These are phyloP conservation scores for Talaromyces sp. DNA, from an alignment of 2,329 filamentous ascomycete genomes.

Conservation along the genomic window DNA sequence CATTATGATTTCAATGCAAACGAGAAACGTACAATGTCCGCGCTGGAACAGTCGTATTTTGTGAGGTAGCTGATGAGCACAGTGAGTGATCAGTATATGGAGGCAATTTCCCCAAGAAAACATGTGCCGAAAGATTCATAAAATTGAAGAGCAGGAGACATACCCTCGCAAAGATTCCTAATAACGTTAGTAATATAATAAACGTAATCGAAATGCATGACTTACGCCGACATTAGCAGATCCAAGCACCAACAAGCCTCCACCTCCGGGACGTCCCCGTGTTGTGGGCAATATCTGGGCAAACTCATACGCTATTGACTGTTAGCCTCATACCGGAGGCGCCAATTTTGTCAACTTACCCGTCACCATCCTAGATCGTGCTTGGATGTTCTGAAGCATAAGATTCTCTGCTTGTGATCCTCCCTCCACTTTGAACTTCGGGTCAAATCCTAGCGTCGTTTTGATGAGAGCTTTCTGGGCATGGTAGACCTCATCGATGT, in stretches of 20 bases:
- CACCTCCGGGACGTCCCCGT: slow-evolving; percentile 53
- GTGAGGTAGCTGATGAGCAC: slow-evolving; percentile 54
- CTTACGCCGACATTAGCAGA: slow-evolving; percentile 60
- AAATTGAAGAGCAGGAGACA: not conserved
- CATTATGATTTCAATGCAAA: not conserved
- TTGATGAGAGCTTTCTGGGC: slow-evolving; percentile 35
- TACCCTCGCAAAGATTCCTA: slow-evolving; percentile 21
- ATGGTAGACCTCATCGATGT: slow-evolving; percentile 63
- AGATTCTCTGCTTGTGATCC: slow-evolving; percentile 47
- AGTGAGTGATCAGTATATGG: slow-evolving; percentile 3
- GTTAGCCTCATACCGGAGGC: not conserved
- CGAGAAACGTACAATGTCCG: slow-evolving; percentile 54
- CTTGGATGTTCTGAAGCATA: slow-evolving; percentile 58
- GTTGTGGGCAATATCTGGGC: slow-evolving; percentile 62
- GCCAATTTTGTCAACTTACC: not conserved
- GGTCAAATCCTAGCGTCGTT: slow-evolving; percentile 56
- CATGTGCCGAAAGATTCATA: not conserved
- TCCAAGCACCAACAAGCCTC: slow-evolving; percentile 62
- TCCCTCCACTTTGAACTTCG: slow-evolving; percentile 62
- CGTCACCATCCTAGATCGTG: slow-evolving; percentile 62
- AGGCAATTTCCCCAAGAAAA: too few species aligned
- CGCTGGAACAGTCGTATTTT: slow-evolving; percentile 62
- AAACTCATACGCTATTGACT: slow-evolving; percentile 52
- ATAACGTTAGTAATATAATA: not conserved
- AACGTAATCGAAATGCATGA: not conserved